Evolutionary conservation across 768 basidiomycete species (phyloP).

Genomic region (Pisolithus microcarpus): DNA sequence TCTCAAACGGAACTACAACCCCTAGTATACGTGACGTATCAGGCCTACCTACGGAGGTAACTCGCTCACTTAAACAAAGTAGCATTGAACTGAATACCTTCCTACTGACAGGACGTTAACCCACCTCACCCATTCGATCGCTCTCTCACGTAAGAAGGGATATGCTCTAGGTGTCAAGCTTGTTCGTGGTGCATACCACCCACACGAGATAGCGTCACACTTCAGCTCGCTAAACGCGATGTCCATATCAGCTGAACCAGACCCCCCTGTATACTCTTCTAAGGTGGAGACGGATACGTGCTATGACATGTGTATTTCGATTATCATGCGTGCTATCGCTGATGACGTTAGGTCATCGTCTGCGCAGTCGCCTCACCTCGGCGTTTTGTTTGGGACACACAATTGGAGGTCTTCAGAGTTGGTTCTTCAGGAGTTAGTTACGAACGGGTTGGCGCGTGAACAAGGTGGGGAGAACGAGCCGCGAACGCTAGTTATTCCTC

Average conservation of each 20-base stretch:
- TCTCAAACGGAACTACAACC: constrained; percentile 42
- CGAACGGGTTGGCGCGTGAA: constrained; percentile 39
- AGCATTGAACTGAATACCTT: neutral
- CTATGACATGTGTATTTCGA: constrained; percentile 55
- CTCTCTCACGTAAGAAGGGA: constrained; percentile 54
- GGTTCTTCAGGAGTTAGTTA: constrained; percentile 55
- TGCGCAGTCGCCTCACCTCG: constrained; percentile 29
- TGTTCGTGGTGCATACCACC: constrained; percentile 88
- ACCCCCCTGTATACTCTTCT: constrained; percentile 60
- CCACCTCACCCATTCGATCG: constrained; percentile 60
- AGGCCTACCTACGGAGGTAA: constrained; percentile 78
- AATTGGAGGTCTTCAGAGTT: constrained; percentile 63
- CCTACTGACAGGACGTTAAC: constrained; percentile 45
- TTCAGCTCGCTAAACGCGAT: constrained; percentile 18
- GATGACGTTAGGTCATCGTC: constrained; percentile 36
- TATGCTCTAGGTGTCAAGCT: constrained; percentile 88
- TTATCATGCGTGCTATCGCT: constrained; percentile 51
- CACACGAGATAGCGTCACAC: constrained; percentile 56
- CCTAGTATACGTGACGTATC: constrained; percentile 78
- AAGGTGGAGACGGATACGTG: constrained; percentile 70
- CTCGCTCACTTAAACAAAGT: constrained; percentile 1
- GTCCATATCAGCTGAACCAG: constrained; percentile 51
- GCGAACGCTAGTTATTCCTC: constrained; percentile 35
- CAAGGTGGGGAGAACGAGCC: constrained; percentile 3
- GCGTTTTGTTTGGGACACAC: constrained; percentile 82